Evolutionary conservation across 768 basidiomycete species (phyloP).

Genomic region (Russula brevipes): DNA sequence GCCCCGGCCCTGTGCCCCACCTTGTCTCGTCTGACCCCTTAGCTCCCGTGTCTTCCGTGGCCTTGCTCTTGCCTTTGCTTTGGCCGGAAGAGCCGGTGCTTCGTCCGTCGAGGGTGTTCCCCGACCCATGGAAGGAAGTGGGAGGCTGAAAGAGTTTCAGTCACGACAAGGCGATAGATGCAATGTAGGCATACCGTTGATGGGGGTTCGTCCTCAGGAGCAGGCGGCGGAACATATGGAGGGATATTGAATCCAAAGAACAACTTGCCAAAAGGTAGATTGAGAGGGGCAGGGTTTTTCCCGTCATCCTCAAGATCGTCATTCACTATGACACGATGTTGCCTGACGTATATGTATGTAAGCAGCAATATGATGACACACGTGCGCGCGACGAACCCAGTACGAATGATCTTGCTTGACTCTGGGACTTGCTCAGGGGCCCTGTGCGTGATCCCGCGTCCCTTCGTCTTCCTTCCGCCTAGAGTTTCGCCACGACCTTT

Average conservation of each 20-base stretch:
- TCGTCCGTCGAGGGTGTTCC: slow-evolving; percentile 61
- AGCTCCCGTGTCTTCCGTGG: slow-evolving; percentile 18
- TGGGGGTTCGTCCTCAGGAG: slow-evolving; percentile 11
- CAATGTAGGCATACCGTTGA: slow-evolving; percentile 22
- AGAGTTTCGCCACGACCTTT: slow-evolving; percentile 93
- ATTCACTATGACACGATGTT: slow-evolving; percentile 79
- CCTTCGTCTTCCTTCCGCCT: slow-evolving; percentile 87
- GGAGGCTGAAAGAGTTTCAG: slow-evolving; percentile 33
- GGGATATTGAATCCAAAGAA: slow-evolving; percentile 93
- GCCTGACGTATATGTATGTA: slow-evolving; percentile 41
- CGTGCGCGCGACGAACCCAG: slow-evolving; percentile 60
- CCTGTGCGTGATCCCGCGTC: slow-evolving; percentile 83
- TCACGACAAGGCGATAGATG: not conserved
- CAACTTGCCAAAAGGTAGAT: slow-evolving; percentile 86
- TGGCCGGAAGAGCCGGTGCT: slow-evolving; percentile 37
- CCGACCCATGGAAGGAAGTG: slow-evolving; percentile 57
- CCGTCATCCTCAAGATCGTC: slow-evolving; percentile 64
- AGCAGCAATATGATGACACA: slow-evolving; percentile 18
- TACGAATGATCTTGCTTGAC: slow-evolving; percentile 83
- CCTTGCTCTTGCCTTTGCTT: slow-evolving; percentile 46
- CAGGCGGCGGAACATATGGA: slow-evolving; percentile 53
- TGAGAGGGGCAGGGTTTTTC: slow-evolving; percentile 85
- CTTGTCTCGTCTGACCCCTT: slow-evolving; percentile 22
- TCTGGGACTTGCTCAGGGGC: slow-evolving; percentile 74
- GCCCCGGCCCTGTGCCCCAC: slow-evolving; percentile 41